A percentile compares a stretch with the other conserved stretches of the same genome.
These are phyloP conservation scores for Hippophae rhamnoides DNA, from an alignment of 306 rosid species.

Conservation along the genomic window DNA sequence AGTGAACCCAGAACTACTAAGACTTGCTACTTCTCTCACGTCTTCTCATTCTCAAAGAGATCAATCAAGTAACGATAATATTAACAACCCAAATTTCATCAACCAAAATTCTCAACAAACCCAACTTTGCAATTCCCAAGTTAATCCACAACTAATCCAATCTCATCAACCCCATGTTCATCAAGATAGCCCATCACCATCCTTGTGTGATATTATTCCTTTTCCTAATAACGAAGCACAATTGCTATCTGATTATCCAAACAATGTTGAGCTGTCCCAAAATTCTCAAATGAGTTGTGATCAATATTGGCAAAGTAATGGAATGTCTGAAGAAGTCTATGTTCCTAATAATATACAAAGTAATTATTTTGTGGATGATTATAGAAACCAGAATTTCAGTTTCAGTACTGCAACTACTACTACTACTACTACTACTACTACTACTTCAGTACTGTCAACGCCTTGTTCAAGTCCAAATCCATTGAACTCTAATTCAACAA, in stretches of 20 bases:
- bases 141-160: constrained; percentile 18
- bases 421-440: background rate
- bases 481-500: constrained; percentile 59
- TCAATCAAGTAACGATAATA: constrained; percentile 9
- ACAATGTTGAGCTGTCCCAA: constrained; percentile 21
- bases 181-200: no score
- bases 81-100: constrained; percentile 12
- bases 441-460: constrained; percentile 51
- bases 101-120: constrained; percentile 7
- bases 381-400: constrained; percentile 30
- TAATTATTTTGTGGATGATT: constrained; percentile 15
- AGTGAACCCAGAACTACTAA: constrained; percentile 56
- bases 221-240: constrained; percentile 23
- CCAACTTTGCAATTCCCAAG: constrained; percentile 26
- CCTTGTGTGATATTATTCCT: constrained; percentile 11
- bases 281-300: constrained; percentile 15
- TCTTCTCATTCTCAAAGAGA: constrained; percentile 38
- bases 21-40: constrained; percentile 61
- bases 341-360: constrained; percentile 13
- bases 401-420: constrained; percentile 6
- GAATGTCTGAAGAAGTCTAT: constrained; percentile 15
- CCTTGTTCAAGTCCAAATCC: constrained; percentile 71
- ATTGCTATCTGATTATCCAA: constrained; percentile 17
- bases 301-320: constrained; percentile 16
- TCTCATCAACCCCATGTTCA: constrained; percentile 4